A percentile compares a stretch with the other conserved stretches of the same genome.
phyloP scores from a whole-genome alignment of 495 filamentous ascomycete species.

The Viridothelium virens region DNA sequence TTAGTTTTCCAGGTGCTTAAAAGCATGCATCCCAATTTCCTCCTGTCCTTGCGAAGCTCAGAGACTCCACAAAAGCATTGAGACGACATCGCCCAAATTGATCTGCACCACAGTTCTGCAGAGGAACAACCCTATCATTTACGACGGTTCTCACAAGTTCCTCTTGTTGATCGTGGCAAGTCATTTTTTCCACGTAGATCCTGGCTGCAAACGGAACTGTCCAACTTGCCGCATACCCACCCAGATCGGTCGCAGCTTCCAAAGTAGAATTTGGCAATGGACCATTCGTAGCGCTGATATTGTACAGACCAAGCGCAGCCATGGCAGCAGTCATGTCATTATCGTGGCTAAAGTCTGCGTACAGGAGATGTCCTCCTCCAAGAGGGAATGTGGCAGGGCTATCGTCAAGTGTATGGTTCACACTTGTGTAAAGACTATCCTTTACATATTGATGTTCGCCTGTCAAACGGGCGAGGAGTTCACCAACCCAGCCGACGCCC shows the following conservation, averaged over 20 bases:
- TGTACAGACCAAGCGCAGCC: constrained; percentile 66
- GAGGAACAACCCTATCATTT: constrained; percentile 69
- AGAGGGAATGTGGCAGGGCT: constrained; percentile 60
- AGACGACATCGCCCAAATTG: constrained; percentile 57
- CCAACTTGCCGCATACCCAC: constrained; percentile 63
- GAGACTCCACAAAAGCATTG: constrained; percentile 56
- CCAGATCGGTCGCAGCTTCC: constrained; percentile 37
- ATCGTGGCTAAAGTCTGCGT: constrained; percentile 84
- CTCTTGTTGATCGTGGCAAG: constrained; percentile 42
- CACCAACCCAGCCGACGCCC: constrained; percentile 77
- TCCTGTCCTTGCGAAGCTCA: constrained; percentile 60
- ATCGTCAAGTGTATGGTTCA: constrained; percentile 64
- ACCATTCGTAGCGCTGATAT: constrained; percentile 37
- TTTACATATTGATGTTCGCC: constrained; percentile 42
- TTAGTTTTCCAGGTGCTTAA: constrained; percentile 14
- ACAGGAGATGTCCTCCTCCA: constrained; percentile 44
- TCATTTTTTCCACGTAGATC: constrained; percentile 79
- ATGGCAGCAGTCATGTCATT: constrained; percentile 71
- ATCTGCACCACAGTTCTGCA: constrained; percentile 62
- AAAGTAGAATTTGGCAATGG: constrained; percentile 43
- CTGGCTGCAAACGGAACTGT: constrained; percentile 71
- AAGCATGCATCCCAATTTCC: constrained; percentile 69
- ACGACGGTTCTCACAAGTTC: constrained; percentile 69
- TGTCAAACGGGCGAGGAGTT: constrained; percentile 74
- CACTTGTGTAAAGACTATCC: constrained; percentile 42